Base-by-base conservation (phyloP, 768 basidiomycete genomes). In the Dictyophora rubrovolvata region DNA sequence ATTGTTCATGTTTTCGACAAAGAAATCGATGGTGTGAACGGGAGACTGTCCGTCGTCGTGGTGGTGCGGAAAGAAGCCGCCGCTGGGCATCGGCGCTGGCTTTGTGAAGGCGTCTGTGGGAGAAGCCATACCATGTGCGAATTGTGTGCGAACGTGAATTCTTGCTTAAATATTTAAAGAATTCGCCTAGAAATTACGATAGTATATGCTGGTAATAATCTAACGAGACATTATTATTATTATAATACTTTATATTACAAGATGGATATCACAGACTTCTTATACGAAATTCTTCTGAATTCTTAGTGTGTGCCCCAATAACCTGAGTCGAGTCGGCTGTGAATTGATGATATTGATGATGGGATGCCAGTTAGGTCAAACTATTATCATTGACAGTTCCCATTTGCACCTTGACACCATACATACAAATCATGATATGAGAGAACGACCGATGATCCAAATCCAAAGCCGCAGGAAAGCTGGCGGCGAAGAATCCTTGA, bases 41-140 rank as follows among this genome's bases (percentile, higher is more conserved):
- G 42, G 42, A 42, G 42, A n/a, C 3, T 42, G 42, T 12, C 10
- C 42, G 42, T 42, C 42, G 42, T 48, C 20, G 47, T 56, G 55
- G 55, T 56, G 55, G 55, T 56, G 42, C 23, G 55, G 53, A 56
- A 56, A 47, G 55, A 56, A 56, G 46, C 55, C 55, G 55, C 48
- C 28, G 17, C 21, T 42, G 21, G 37, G 28, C 55, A 22, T 51
- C 21, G 28, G 50, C 50, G 50, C 50, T 42, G 42, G 11, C 42
- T 42, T 42, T 2, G 42, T 42, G 11, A 42, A 42, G 42, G 42
- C 42, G 42, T 42, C 42, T 42, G 42, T 42, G 42, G 42, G 42
- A 42, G 42, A 14, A 42, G 14, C n/a, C 12, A 12, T 42, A 42
- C n/a, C 10, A 42, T n/a, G n/a, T 42, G 11, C n/a, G 5, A 2